Percentiles rank a stretch among this genome's conserved stretches.
Evolutionary conservation across 495 filamentous ascomycete species (phyloP).

Genomic region (Recurvomyces mirabilis): DNA sequence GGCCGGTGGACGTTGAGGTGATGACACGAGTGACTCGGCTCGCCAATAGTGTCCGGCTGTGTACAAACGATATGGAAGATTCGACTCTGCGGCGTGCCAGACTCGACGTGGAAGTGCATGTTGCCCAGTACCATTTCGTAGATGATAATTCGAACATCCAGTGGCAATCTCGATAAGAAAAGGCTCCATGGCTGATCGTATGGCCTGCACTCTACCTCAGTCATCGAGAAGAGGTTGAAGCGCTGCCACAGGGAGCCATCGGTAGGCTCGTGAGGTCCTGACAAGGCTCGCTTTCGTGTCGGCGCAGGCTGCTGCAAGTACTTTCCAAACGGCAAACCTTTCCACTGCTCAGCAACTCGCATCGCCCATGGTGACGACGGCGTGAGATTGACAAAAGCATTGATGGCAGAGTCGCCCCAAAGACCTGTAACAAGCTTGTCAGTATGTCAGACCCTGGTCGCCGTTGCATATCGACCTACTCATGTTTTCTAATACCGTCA

Average conservation of each 20-base stretch:
- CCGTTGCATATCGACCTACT: not conserved
- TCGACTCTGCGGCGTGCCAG: slow-evolving; percentile 6
- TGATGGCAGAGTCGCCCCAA: slow-evolving; percentile 12
- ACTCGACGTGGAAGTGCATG: slow-evolving; percentile 17
- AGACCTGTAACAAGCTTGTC: not conserved
- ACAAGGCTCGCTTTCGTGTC: slow-evolving; percentile 13
- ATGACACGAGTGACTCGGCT: slow-evolving; percentile 12
- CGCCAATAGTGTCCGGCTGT: slow-evolving; percentile 7
- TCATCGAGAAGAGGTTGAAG: slow-evolving; percentile 1
- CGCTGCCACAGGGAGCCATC: slow-evolving; percentile 2
- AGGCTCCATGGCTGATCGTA: slow-evolving; percentile 7
- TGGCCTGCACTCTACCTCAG: slow-evolving; percentile 5
- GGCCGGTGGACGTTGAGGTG: not conserved
- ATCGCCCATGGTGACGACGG: slow-evolving; percentile 11
- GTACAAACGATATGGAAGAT: slow-evolving; percentile 16
- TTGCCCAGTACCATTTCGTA: slow-evolving; percentile 19
- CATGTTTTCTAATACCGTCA: too few species aligned
- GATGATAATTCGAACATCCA: slow-evolving; percentile 21
- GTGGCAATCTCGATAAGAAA: slow-evolving; percentile 15
- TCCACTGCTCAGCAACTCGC: slow-evolving; percentile 8
- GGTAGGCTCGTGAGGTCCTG: slow-evolving; percentile 9
- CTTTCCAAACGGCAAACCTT: slow-evolving; percentile 17
- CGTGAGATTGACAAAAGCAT: slow-evolving; percentile 12
- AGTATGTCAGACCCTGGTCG: not conserved
- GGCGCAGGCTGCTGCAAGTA: slow-evolving; percentile 10